These are phyloP conservation scores for Crataegus laevigata DNA, from an alignment of 306 rosid species.

Conservation along the genomic window DNA sequence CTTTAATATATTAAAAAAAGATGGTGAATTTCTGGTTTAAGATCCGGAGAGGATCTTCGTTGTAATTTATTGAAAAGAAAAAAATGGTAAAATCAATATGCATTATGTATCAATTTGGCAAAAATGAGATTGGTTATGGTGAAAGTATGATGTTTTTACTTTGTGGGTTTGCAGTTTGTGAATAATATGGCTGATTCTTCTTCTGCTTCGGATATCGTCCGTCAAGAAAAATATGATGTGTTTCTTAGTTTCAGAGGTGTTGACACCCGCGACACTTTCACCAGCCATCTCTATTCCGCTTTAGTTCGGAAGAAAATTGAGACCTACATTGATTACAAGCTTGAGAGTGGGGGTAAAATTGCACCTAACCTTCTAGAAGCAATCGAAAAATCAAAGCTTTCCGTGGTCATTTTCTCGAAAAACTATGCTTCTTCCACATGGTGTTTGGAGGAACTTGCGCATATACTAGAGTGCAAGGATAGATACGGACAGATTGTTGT, in stretches of 20 bases:
- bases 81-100: too few relatives aligned
- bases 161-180: neutral
- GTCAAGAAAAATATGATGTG: neutral
- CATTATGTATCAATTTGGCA: too few relatives aligned
- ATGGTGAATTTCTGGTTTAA: too few relatives aligned
- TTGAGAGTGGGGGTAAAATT: neutral
- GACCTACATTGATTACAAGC: neutral
- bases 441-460: neutral
- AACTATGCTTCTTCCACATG: neutral
- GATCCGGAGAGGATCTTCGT: too few relatives aligned
- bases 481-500: neutral
- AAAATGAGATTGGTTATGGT: too few relatives aligned
- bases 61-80: too few relatives aligned
- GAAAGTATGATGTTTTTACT: too few relatives aligned
- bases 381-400: neutral
- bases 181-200: neutral
- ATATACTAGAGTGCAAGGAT: neutral
- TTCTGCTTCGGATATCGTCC: neutral
- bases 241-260: neutral
- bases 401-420: neutral
- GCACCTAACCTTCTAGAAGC: neutral
- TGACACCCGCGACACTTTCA: neutral
- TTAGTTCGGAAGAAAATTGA: neutral
- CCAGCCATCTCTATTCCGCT: neutral
- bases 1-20: too few relatives aligned